These are phyloP conservation scores for Phytophthora europaea DNA, from an alignment of 352 stramenopile species.

Conservation along the genomic window DNA sequence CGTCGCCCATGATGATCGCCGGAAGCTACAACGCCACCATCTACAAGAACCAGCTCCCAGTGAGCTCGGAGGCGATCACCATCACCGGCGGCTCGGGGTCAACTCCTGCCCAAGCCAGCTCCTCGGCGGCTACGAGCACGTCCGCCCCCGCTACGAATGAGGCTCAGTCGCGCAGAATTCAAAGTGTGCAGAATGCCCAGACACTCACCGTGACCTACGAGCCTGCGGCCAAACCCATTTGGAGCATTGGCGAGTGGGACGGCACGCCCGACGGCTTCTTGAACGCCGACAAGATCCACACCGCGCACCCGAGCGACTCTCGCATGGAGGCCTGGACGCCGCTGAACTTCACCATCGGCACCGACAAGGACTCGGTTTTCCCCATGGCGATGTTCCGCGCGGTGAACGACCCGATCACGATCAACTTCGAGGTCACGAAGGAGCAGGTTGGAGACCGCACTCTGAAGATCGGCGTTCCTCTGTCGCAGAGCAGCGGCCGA, in stretches of 20 bases:
- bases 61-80: constrained; percentile 44
- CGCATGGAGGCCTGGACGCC: constrained; percentile 47
- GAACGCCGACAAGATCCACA: constrained; percentile 69
- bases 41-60: constrained; percentile 65
- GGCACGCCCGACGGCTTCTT: constrained; percentile 59
- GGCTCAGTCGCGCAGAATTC: constrained; percentile 6
- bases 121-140: not conserved
- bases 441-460: constrained; percentile 39
- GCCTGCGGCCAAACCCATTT: constrained; percentile 38
- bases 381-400: constrained; percentile 61
- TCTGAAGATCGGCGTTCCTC: constrained; percentile 55
- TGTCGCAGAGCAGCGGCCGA: constrained; percentile 55
- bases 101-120: constrained; percentile 3
- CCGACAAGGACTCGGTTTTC: constrained; percentile 40
- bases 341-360: constrained; percentile 42
- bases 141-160: not conserved
- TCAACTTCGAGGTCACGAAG: constrained; percentile 49
- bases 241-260: constrained; percentile 64
- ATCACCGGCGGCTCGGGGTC: constrained; percentile 21
- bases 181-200: constrained; percentile 13
- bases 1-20: constrained; percentile 54
- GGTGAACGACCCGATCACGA: constrained; percentile 57
- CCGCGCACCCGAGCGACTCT: constrained; percentile 58
- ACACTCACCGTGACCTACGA: constrained; percentile 42
- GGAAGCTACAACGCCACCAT: constrained; percentile 64